Percentiles rank a stretch among this genome's conserved stretches.
Conservation (phyloP, 139 green algal genomes). For the Desmodesmus armatus region DNA sequence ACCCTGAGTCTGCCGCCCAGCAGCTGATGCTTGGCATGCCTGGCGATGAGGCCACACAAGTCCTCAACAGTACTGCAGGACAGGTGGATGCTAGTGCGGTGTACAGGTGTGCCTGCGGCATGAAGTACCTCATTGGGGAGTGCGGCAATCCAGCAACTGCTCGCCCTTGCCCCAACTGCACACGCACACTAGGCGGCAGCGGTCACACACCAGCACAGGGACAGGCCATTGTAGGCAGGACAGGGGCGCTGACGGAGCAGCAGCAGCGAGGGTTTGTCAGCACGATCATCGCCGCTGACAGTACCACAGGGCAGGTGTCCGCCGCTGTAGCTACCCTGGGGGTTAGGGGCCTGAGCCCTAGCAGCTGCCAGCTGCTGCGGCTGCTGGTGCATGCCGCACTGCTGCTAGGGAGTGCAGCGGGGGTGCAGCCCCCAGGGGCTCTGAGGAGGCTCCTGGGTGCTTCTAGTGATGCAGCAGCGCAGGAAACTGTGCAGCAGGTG, state of each 20-base stretch:
- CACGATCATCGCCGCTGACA: neutral
- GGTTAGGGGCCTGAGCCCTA: neutral
- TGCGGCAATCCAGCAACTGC: neutral
- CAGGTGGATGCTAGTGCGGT: neutral
- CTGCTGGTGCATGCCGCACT: conserved; percentile 25
- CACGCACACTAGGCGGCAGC: neutral
- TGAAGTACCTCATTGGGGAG: conserved; percentile 11
- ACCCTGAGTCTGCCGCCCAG: neutral
- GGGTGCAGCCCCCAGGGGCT: neutral
- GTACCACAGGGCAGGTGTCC: neutral
- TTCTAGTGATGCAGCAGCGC: neutral
- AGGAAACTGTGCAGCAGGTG: neutral
- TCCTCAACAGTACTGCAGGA: neutral
- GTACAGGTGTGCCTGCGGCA: neutral
- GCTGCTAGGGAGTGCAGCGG: neutral
- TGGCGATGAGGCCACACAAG: neutral
- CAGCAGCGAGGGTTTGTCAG: conserved; percentile 10
- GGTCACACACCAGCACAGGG: neutral
- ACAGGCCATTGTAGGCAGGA: neutral
- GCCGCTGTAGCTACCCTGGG: neutral
- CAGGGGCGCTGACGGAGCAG: neutral
- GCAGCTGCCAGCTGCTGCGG: conserved; percentile 14
- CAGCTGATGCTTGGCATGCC: neutral
- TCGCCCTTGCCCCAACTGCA: neutral
- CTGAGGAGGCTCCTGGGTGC: neutral